phyloP scores from a whole-genome alignment of 2,329 filamentous ascomycete genomes.

The Cordyceps cicadae region DNA sequence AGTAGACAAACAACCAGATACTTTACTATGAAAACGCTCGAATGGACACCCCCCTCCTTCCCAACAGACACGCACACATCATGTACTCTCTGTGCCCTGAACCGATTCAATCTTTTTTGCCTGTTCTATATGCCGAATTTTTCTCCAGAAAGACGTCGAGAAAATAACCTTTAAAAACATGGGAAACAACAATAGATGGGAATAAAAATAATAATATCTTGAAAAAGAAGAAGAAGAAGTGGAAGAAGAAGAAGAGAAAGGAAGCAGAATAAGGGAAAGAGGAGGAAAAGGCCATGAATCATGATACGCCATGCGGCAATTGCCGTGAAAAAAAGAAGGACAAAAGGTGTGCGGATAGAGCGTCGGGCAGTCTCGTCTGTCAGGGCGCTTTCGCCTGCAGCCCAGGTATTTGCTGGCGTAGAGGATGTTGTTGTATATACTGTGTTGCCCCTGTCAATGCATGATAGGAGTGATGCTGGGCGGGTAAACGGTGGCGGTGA shows the following conservation, averaged over 20 bases:
- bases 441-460: neutral
- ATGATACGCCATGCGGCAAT: neutral
- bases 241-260: constrained; percentile 5
- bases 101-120: neutral
- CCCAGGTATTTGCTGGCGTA: neutral
- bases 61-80: neutral
- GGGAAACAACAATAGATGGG: constrained; percentile 1
- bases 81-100: neutral
- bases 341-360: neutral
- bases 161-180: neutral
- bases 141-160: constrained; percentile 5
- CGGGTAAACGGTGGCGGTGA: neutral
- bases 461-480: neutral
- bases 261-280: constrained; percentile 4
- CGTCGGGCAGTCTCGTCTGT: neutral
- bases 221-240: neutral
- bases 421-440: neutral
- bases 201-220: constrained; percentile 9
- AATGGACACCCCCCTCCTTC: neutral
- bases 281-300: constrained; percentile 11
- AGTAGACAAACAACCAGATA: neutral
- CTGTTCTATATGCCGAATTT: constrained; percentile 8
- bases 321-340: constrained; percentile 2
- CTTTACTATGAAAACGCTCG: neutral
- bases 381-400: neutral